A percentile compares a stretch with the other conserved stretches of the same genome.
phyloP scores from a whole-genome alignment of 1,284 basidiomycete genomes.

The Apiotrichum porosum region DNA sequence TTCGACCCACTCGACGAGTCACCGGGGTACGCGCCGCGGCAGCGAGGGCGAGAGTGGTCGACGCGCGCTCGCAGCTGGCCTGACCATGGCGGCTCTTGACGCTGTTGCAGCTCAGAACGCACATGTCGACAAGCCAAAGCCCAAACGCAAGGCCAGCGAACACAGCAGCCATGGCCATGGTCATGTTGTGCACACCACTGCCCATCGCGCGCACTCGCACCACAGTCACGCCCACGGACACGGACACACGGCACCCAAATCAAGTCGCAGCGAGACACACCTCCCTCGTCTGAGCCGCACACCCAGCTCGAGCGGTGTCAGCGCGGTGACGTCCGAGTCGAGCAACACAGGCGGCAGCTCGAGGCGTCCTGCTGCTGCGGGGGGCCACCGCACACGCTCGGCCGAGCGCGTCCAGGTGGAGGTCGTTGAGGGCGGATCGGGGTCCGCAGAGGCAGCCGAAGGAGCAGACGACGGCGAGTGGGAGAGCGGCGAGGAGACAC shows the following conservation, averaged over 20 bases:
- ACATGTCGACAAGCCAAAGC: slow-evolving; percentile 6
- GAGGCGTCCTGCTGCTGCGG: no score
- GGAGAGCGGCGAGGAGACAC: slow-evolving; percentile 18
- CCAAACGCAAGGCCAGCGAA: slow-evolving; percentile 22
- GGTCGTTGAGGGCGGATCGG: slow-evolving; percentile 7
- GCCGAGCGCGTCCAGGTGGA: slow-evolving; percentile 6
- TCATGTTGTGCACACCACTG: neutral
- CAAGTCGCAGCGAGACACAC: slow-evolving; percentile 5
- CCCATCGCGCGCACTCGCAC: neutral
- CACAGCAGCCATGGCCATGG: neutral
- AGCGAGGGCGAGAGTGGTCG: slow-evolving; percentile 36
- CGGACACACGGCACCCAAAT: slow-evolving; percentile 2
- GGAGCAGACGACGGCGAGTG: slow-evolving; percentile 13
- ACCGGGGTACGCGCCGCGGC: slow-evolving; percentile 15
- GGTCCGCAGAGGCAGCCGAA: neutral
- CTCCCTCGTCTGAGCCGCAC: slow-evolving; percentile 5
- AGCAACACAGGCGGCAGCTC: no score
- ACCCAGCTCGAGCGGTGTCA: slow-evolving; percentile 5
- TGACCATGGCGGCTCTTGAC: slow-evolving; percentile 40
- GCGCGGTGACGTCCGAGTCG: slow-evolving; percentile 1
- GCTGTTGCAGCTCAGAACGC: neutral
- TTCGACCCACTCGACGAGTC: slow-evolving; percentile 3
- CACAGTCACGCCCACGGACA: slow-evolving; percentile 7
- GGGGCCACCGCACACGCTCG: neutral
- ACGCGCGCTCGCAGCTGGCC: slow-evolving; percentile 35